These are phyloP conservation scores for Grosmannia clavigera DNA, from an alignment of 2,329 filamentous ascomycete species.

Conservation along the genomic window DNA sequence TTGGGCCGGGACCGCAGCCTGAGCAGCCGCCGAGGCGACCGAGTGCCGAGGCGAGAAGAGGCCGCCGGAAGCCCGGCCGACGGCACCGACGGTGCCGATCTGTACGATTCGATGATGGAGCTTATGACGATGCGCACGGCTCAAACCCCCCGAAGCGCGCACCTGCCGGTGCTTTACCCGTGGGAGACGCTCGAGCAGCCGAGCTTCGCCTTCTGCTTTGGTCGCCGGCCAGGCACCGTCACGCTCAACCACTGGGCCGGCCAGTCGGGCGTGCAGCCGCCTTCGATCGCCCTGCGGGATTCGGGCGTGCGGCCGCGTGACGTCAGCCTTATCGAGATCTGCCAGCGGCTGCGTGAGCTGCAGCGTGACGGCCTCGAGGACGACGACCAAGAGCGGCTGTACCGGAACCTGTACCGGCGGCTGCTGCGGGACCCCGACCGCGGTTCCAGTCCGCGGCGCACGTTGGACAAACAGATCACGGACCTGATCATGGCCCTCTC, in stretches of 20 bases:
- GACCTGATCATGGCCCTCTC: constrained; percentile 60
- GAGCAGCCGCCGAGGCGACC: constrained; percentile 12
- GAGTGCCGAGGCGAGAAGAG: constrained; percentile 18
- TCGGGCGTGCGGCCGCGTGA: constrained; percentile 47
- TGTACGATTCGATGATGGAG: constrained; percentile 44
- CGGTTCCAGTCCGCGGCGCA: constrained; percentile 44
- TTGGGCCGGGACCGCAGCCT: constrained; percentile 7
- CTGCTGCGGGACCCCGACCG: constrained; percentile 58
- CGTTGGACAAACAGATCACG: constrained; percentile 58
- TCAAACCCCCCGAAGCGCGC: constrained; percentile 10
- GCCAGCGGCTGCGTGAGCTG: constrained; percentile 46
- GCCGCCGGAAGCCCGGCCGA: constrained; percentile 21
- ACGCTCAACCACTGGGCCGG: constrained; percentile 59
- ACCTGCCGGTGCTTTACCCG: constrained; percentile 30
- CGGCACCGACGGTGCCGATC: constrained; percentile 33
- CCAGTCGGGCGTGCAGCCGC: constrained; percentile 42
- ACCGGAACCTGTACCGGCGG: constrained; percentile 52
- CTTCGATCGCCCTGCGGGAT: constrained; percentile 44
- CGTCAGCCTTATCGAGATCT: constrained; percentile 43
- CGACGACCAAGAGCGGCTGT: constrained; percentile 44
- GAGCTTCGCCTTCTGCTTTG: constrained; percentile 56
- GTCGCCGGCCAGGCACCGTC: constrained; percentile 53
- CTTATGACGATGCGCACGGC: constrained; percentile 43
- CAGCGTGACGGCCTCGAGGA: constrained; percentile 41
- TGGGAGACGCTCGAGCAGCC: constrained; percentile 68